phyloP scores from a whole-genome alignment of 2,329 filamentous ascomycete species.

The Colletotrichum nymphaeae region DNA sequence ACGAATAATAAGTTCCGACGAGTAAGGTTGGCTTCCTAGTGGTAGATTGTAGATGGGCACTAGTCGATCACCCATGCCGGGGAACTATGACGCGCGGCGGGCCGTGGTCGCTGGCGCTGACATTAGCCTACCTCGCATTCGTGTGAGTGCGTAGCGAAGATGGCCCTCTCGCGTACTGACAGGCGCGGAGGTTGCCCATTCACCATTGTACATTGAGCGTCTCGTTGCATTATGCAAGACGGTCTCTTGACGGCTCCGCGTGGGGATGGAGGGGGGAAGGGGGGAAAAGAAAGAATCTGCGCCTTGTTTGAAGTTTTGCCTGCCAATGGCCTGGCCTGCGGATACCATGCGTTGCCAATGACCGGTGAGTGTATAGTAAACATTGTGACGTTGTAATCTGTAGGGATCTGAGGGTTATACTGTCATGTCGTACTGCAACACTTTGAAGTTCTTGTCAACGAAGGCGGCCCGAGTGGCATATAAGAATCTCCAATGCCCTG shows the following conservation, averaged over 20 bases:
- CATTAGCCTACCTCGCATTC: not conserved
- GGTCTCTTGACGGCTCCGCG: conserved; percentile 3
- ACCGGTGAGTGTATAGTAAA: not conserved
- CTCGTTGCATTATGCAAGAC: conserved; percentile 2
- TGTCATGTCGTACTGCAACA: not conserved
- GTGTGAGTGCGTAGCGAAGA: not conserved
- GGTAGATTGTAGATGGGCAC: not conserved
- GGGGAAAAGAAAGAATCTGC: not conserved
- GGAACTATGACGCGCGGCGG: conserved; percentile 5
- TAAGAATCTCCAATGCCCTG: not conserved
- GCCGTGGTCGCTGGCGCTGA: not conserved
- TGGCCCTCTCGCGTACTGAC: not conserved
- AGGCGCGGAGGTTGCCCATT: not conserved
- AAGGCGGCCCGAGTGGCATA: not conserved
- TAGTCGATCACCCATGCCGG: not conserved
- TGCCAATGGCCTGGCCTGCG: not conserved
- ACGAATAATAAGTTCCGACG: not conserved
- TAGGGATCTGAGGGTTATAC: not conserved
- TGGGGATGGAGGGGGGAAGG: not conserved
- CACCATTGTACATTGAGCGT: not conserved
- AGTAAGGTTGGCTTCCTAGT: not conserved
- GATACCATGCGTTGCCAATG: not conserved
- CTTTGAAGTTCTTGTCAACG: not conserved
- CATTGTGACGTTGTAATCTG: conserved; percentile 6
- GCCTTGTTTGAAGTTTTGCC: not conserved